These are phyloP conservation scores for Hyaloperonospora arabidopsidis DNA, from an alignment of 352 stramenopile genomes.

Conservation along the genomic window DNA sequence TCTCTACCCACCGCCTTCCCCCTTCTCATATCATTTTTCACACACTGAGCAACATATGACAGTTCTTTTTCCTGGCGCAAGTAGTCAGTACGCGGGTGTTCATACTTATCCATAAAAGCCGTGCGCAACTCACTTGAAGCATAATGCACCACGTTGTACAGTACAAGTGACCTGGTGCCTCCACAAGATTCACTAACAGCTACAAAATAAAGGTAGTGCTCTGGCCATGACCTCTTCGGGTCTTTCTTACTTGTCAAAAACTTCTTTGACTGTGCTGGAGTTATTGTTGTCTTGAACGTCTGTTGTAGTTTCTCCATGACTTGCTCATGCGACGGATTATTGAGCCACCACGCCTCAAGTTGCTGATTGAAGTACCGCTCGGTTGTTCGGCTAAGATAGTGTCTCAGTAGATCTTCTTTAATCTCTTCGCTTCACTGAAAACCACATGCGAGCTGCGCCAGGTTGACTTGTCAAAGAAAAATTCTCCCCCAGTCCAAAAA, in stretches of 20 bases:
- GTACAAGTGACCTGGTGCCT: not conserved
- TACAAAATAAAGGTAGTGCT: not conserved
- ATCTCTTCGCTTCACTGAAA: conserved; percentile 6
- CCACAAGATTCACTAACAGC: not conserved
- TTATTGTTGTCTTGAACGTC: conserved; percentile 6
- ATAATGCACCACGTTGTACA: not conserved
- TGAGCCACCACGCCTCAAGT: conserved; percentile 1
- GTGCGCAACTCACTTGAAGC: not conserved
- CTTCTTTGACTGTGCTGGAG: not conserved
- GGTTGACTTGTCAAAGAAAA: not conserved
- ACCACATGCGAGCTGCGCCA: not conserved
- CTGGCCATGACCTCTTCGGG: not conserved
- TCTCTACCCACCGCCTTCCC: no score
- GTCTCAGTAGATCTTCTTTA: conserved; percentile 1
- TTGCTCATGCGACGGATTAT: not conserved
- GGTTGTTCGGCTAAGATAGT: conserved; percentile 1
- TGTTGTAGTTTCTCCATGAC: conserved; percentile 3
- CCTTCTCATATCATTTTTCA: not conserved
- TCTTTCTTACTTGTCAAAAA: not conserved
- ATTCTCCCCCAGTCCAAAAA: not conserved
- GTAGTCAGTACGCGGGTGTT: not conserved
- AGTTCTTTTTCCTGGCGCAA: not conserved
- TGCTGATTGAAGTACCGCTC: conserved; percentile 9
- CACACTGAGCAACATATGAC: not conserved
- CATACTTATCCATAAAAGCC: not conserved